Evolutionary conservation across 768 basidiomycete genomes (phyloP).

Genomic region (Xerocomellus chrysenteron): DNA sequence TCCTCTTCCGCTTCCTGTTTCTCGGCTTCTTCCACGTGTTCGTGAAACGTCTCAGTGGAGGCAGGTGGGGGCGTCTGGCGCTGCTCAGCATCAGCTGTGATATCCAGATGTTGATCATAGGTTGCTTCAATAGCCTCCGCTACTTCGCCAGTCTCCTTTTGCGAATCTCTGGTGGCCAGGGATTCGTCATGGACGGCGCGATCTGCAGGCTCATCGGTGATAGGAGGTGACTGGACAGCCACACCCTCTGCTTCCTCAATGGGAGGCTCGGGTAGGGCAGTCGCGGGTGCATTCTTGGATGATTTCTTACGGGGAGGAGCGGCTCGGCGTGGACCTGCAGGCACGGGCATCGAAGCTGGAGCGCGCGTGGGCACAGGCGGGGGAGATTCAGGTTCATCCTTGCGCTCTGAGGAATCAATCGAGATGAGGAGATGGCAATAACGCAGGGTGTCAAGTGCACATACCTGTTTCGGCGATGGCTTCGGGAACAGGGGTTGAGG

Average conservation of each 20-base stretch:
- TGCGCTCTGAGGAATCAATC: constrained; percentile 15
- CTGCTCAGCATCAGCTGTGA: neutral
- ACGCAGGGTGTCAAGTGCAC: neutral
- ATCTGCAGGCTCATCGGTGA: constrained; percentile 11
- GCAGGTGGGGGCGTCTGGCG: neutral
- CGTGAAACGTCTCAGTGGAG: constrained; percentile 2
- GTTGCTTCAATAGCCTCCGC: neutral
- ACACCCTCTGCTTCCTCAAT: constrained; percentile 10
- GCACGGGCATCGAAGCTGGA: constrained; percentile 68
- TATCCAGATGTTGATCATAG: neutral
- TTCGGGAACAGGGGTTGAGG: constrained; percentile 3
- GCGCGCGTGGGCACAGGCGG: constrained; percentile 36
- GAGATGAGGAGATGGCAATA: constrained; percentile 12
- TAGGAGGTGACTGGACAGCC: neutral
- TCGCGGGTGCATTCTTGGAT: constrained; percentile 48
- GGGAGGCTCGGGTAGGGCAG: constrained; percentile 29
- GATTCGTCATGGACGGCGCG: neutral
- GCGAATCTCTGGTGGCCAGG: constrained; percentile 5
- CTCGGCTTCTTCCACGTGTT: constrained; percentile 6
- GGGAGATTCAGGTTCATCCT: constrained; percentile 28
- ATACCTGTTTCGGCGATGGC: constrained; percentile 17
- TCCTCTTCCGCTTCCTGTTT: constrained; percentile 17
- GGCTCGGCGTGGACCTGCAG: constrained; percentile 68
- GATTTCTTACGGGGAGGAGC: constrained; percentile 72
- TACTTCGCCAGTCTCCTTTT: constrained; percentile 12